These are phyloP conservation scores for Penicillium capsulatum DNA, from an alignment of 2,329 filamentous ascomycete species.

Conservation along the genomic window DNA sequence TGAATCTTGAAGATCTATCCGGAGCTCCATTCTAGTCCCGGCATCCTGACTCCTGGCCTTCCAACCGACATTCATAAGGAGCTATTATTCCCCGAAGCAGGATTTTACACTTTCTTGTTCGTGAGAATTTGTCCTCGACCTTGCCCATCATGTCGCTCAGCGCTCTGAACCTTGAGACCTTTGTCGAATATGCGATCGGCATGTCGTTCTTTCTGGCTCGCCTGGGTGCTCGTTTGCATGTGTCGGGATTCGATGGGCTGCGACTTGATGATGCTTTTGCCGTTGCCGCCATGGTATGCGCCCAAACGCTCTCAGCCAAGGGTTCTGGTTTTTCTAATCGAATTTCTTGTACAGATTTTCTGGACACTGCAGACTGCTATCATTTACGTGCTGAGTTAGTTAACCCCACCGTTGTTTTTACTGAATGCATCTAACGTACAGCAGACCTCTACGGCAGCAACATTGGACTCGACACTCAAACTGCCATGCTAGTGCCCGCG, in stretches of 20 bases:
- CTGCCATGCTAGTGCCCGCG: constrained; percentile 26
- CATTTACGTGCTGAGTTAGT: constrained; percentile 12
- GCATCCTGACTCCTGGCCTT: too few species aligned
- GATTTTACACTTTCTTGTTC: too few species aligned
- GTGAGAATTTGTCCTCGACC: too few species aligned
- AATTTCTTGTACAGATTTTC: constrained; percentile 9
- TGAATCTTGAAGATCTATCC: too few species aligned
- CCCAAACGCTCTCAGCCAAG: background rate
- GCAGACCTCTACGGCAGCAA: constrained; percentile 28
- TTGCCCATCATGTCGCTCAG: too few species aligned
- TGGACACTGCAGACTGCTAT: constrained; percentile 13
- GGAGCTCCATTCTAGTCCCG: too few species aligned
- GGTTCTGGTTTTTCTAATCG: background rate
- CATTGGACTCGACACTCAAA: constrained; percentile 25
- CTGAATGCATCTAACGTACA: background rate
- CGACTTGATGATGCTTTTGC: constrained; percentile 18
- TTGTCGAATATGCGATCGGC: constrained; percentile 20
- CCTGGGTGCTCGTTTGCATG: constrained; percentile 7
- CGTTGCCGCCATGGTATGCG: constrained; percentile 14
- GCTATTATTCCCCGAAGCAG: too few species aligned
- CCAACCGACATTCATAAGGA: too few species aligned
- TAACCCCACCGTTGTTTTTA: background rate
- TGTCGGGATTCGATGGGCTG: constrained; percentile 12
- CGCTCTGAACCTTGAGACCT: constrained; percentile 2
- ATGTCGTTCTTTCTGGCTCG: constrained; percentile 13